Conservation (phyloP, 495 filamentous ascomycete genomes). For the Apiosordaria backusii region DNA sequence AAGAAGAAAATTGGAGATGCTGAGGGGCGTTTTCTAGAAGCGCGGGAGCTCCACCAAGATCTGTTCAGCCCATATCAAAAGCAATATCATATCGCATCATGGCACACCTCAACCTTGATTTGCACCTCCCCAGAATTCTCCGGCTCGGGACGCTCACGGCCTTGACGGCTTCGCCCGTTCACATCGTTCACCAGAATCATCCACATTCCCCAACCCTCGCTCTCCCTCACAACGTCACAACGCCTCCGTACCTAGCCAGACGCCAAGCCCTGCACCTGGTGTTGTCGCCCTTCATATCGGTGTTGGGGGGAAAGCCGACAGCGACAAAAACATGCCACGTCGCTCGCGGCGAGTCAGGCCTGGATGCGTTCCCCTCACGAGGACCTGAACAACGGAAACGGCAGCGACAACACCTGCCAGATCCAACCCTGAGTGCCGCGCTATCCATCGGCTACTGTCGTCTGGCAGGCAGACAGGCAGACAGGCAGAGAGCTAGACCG, state of each 20-base stretch:
- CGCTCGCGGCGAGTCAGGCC: constrained; percentile 30
- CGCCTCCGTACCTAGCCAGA: not conserved
- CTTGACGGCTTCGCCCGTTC: not conserved
- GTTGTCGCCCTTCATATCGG: not conserved
- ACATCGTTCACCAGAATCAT: not conserved
- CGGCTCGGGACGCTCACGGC: not conserved
- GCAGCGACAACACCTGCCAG: constrained; percentile 27
- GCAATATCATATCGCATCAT: constrained; percentile 11
- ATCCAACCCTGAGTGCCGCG: constrained; percentile 24
- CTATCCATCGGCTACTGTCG: constrained; percentile 17
- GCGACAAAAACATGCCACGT: constrained; percentile 31
- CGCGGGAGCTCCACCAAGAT: constrained; percentile 23
- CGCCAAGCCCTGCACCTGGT: constrained; percentile 10
- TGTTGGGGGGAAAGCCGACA: constrained; percentile 5
- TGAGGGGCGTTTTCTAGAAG: constrained; percentile 36
- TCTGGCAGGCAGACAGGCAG: not conserved
- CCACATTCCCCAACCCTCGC: constrained; percentile 2
- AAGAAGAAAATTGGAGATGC: constrained; percentile 27
- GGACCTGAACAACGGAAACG: constrained; percentile 7
- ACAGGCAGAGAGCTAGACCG: not conserved
- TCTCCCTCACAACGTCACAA: constrained; percentile 2
- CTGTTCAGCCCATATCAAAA: constrained; percentile 14
- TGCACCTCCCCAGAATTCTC: too few relatives aligned
- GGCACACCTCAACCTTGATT: constrained; percentile 3
- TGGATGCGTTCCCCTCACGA: not conserved